Conservation (phyloP, 2,329 filamentous ascomycete genomes). For the Curvularia sp. region DNA sequence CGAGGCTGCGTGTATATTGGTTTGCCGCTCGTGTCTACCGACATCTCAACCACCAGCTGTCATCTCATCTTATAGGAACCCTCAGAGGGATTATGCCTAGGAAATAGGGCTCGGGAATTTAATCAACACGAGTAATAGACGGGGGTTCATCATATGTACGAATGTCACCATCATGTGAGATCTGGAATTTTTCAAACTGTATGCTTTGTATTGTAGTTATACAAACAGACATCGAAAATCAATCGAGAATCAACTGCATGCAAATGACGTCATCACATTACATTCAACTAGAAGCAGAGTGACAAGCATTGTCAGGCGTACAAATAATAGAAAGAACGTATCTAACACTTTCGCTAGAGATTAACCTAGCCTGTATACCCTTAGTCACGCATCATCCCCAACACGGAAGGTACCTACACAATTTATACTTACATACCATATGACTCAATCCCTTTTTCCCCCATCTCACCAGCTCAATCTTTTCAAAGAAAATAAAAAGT, state of each 20-base stretch:
- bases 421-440: background rate
- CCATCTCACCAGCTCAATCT: background rate
- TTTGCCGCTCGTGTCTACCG: too few relatives aligned
- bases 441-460: background rate
- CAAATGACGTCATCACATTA: background rate
- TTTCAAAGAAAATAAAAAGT: background rate
- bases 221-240: background rate
- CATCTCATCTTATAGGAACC: too few relatives aligned
- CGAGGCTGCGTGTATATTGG: too few relatives aligned
- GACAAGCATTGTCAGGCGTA: background rate
- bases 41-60: too few relatives aligned
- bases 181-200: background rate
- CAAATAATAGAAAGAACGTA: background rate
- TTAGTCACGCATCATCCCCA: constrained; percentile 14
- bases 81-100: too few relatives aligned
- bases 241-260: background rate
- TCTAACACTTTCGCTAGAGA: background rate
- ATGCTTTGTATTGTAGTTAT: background rate
- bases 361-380: background rate
- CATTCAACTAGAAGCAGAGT: background rate
- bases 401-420: constrained; percentile 12
- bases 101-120: too few relatives aligned
- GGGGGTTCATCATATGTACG: background rate
- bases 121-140: too few relatives aligned
- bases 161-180: background rate